Percentiles rank a stretch among this genome's conserved stretches.
Conservation (phyloP, 1,284 basidiomycete species). For the Entoloma clypeatum region DNA sequence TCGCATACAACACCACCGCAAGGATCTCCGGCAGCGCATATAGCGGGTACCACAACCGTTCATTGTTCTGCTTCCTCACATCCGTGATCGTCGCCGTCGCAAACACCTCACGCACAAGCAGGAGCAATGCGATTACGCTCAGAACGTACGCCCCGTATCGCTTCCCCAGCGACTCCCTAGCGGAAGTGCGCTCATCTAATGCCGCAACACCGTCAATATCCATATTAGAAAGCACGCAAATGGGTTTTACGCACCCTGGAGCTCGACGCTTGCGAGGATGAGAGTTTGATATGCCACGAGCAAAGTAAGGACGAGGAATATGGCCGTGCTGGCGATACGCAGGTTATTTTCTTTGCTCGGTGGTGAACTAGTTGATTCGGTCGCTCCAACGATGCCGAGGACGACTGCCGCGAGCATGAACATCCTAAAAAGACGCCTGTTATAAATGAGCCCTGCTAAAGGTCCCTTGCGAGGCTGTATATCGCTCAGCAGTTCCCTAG, state of each 20-base stretch:
- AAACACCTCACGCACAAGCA: slow-evolving; percentile 40
- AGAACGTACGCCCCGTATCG: slow-evolving; percentile 34
- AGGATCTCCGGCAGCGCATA: slow-evolving; percentile 40
- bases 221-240: too few species aligned
- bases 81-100: slow-evolving; percentile 31
- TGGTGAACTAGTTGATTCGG: slow-evolving; percentile 6
- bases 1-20: slow-evolving; percentile 37
- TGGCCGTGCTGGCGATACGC: slow-evolving; percentile 34
- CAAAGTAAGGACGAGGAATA: slow-evolving; percentile 44
- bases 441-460: slow-evolving; percentile 30
- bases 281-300: slow-evolving; percentile 38
- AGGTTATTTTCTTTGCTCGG: slow-evolving; percentile 20
- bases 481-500: slow-evolving; percentile 21
- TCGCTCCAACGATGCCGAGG: slow-evolving; percentile 36
- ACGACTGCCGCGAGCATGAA: slow-evolving; percentile 31
- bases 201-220: too few species aligned
- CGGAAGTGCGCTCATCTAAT: slow-evolving; percentile 10
- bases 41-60: slow-evolving; percentile 44
- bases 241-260: too few species aligned
- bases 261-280: slow-evolving; percentile 26
- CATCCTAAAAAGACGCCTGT: slow-evolving; percentile 32
- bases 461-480: slow-evolving; percentile 16
- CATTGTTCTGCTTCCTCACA: slow-evolving; percentile 30
- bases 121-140: slow-evolving; percentile 32
- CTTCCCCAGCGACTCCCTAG: slow-evolving; percentile 22